Percentiles rank a stretch among this genome's conserved stretches.
Evolutionary conservation across 257 asterid genomes (phyloP).

Genomic region (Striga asiatica): DNA sequence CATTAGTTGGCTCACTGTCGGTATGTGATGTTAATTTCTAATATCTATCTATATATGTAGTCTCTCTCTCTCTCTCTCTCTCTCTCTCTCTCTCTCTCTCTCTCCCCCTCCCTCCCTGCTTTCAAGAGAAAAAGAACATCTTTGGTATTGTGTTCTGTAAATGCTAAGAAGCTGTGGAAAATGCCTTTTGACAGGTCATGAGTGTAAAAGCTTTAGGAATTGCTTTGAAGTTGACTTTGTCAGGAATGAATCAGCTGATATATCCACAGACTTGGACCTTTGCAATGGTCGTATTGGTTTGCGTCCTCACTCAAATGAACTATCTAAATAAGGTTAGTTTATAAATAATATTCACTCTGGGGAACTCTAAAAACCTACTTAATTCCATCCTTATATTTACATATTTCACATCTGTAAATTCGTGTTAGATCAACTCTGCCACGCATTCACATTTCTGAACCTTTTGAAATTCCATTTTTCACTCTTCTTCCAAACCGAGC

Average conservation of each 20-base stretch:
- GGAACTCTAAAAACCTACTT: neutral
- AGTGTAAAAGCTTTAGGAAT: constrained; percentile 92
- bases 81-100: constrained; percentile 1
- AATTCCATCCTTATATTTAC: neutral
- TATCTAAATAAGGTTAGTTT: constrained; percentile 71
- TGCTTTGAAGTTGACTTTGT: constrained; percentile 83
- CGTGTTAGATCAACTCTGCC: neutral
- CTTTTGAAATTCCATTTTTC: neutral
- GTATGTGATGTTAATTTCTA: constrained; percentile 36
- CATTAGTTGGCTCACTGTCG: constrained; percentile 80
- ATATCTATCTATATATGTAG: neutral
- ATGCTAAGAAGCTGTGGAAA: constrained; percentile 1
- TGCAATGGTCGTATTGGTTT: constrained; percentile 52
- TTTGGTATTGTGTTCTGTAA: neutral
- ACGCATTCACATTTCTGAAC: too few relatives aligned
- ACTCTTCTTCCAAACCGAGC: too few relatives aligned
- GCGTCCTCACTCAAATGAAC: constrained; percentile 86
- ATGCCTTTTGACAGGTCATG: constrained; percentile 68
- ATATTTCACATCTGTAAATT: neutral
- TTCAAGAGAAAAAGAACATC: neutral
- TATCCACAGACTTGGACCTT: constrained; percentile 95
- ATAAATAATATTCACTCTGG: neutral
- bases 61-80: constrained; percentile 4
- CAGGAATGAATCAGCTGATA: constrained; percentile 78
- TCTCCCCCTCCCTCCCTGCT: neutral